Base-by-base conservation (phyloP, 257 asterid genomes). In the Sherardia arvensis region DNA sequence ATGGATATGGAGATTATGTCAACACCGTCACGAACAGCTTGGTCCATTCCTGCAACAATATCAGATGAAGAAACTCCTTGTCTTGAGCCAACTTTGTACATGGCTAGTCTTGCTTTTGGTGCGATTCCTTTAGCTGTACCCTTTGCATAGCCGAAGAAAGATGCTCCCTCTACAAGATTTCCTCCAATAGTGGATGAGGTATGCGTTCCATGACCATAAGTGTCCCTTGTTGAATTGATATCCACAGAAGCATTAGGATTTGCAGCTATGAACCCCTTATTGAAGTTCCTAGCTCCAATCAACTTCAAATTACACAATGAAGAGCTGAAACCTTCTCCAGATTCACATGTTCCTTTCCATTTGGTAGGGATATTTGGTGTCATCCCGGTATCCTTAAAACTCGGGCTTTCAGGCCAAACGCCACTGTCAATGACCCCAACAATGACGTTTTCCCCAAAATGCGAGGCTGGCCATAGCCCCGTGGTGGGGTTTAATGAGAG, bases 1-100 rank as follows among this genome's bases (percentile, higher is more conserved):
- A 70, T 15, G 18, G 75, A 70, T 21, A 70, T 28, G n/a, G 75
- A 64, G 22, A 64, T 64, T 9, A 70, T 49, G 11, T 70, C 75
- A 22, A 70, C 74, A 30, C 74, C 66, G 43, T 70, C 74, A 0
- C 69, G 23, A 45, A 70, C 65, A 17, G 70, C 75, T 26, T 64
- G 75, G 34, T 70, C 75, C 20, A 64, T 55, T 4, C 61, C 66
- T 2, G 70, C 75, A 29, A 64, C 11, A 18, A 70, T 10, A 57
- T 70, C 75, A 18, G 70, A 70, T 0, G 15, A 8, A 21, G 20
- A 33, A 4, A 8, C 2, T 21, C 61, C 32, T 21, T 14, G 27
- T 14, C 3, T 3, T 14, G 43, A 70, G 2, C 18, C 14, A 30
- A 30, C 70, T 45, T 70, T 70, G 47, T 70, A 70, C 60, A 64